phyloP scores from a whole-genome alignment of 441 rosid species.

The Brassica balearica region DNA sequence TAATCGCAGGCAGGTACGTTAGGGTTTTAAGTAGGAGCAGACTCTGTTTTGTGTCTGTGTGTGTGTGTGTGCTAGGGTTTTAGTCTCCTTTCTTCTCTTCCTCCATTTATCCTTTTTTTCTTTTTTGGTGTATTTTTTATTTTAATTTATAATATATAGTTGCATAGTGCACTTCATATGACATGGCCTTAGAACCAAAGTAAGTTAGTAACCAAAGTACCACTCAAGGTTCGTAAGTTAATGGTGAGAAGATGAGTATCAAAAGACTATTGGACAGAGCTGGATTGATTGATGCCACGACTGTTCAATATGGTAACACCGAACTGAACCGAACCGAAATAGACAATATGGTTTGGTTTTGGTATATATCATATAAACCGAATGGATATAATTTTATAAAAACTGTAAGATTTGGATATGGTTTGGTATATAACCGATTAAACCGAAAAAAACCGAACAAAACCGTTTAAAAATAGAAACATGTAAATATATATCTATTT shows the following conservation, averaged over 20 bases:
- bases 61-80: constrained; percentile 27
- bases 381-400: too few species aligned
- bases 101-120: neutral
- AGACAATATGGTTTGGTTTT: too few species aligned
- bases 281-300: constrained; percentile 61
- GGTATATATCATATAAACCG: too few species aligned
- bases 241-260: constrained; percentile 65
- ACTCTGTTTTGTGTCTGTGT: constrained; percentile 13
- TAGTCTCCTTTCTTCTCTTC: constrained; percentile 1
- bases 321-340: too few species aligned
- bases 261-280: constrained; percentile 68
- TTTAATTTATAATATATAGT: neutral
- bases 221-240: constrained; percentile 53
- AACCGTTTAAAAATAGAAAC: too few species aligned
- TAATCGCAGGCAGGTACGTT: constrained; percentile 27
- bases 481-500: too few species aligned
- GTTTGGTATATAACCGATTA: too few species aligned
- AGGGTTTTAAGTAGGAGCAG: constrained; percentile 36
- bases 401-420: too few species aligned
- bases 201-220: constrained; percentile 11
- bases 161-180: neutral
- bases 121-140: neutral
- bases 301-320: too few species aligned
- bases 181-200: constrained; percentile 33
- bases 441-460: too few species aligned